Percentiles rank a stretch among this genome's conserved stretches.
Evolutionary conservation across 1,284 basidiomycete species (phyloP).

Genomic region (Ustilago crameri): DNA sequence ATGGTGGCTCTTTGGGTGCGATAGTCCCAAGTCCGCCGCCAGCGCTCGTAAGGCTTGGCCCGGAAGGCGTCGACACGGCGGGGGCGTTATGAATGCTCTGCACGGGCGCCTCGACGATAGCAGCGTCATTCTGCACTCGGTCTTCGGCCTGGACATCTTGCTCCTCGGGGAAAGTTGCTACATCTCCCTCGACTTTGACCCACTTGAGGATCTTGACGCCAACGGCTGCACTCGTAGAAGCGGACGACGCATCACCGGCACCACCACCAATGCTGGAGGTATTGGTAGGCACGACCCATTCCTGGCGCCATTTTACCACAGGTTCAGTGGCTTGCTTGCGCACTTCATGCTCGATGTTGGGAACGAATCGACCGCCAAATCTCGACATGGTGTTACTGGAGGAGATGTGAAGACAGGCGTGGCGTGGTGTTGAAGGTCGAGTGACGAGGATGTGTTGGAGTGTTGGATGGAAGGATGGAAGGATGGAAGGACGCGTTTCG

Average conservation of each 20-base stretch:
- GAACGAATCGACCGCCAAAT: slow-evolving; percentile 37
- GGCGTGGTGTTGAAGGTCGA: not conserved
- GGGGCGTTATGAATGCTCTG: slow-evolving; percentile 48
- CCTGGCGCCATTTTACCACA: slow-evolving; percentile 40
- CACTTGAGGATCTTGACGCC: slow-evolving; percentile 44
- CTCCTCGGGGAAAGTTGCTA: slow-evolving; percentile 31
- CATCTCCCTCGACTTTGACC: slow-evolving; percentile 15
- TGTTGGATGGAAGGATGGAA: slow-evolving; percentile 20
- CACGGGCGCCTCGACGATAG: slow-evolving; percentile 41
- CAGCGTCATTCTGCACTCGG: slow-evolving; percentile 23
- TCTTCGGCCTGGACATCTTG: slow-evolving; percentile 40
- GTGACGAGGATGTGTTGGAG: not conserved
- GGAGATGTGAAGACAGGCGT: not conserved
- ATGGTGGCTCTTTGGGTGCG: slow-evolving; percentile 29
- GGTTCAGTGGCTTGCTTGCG: slow-evolving; percentile 36
- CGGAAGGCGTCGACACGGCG: slow-evolving; percentile 10
- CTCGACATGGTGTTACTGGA: slow-evolving; percentile 36
- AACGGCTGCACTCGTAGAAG: slow-evolving; percentile 9
- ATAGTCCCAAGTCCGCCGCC: slow-evolving; percentile 41
- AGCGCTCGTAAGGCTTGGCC: slow-evolving; percentile 12
- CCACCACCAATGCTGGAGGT: slow-evolving; percentile 10
- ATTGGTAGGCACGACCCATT: slow-evolving; percentile 25
- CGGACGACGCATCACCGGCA: slow-evolving; percentile 1
- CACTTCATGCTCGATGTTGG: slow-evolving; percentile 49
- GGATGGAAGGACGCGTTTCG: slow-evolving; percentile 8